A percentile compares a stretch with the other conserved stretches of the same genome.
Conservation (phyloP, 371 early-diverging fungal genomes). For the Rhizopus arrhizus region DNA sequence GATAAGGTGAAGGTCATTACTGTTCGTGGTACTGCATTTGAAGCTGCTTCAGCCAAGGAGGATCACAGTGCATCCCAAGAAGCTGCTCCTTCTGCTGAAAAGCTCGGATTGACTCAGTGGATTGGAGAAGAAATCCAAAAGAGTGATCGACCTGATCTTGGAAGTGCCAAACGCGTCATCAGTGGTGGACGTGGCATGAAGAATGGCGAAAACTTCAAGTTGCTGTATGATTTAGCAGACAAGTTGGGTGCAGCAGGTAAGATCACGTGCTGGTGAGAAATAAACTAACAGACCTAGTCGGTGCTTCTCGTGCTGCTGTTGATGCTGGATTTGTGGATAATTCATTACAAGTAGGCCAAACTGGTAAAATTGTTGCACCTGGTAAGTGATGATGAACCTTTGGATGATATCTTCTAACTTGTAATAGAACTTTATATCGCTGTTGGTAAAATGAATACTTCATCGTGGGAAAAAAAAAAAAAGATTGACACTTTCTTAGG, state of each 20-base stretch:
- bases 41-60: constrained; percentile 58
- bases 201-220: constrained; percentile 93
- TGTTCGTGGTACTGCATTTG: constrained; percentile 92
- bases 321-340: constrained; percentile 97
- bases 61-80: constrained; percentile 60
- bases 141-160: constrained; percentile 95
- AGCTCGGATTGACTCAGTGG: constrained; percentile 74
- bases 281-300: constrained; percentile 58
- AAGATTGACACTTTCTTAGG: constrained; percentile 39
- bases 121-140: constrained; percentile 88
- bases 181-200: constrained; percentile 97
- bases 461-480: constrained; percentile 19
- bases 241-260: constrained; percentile 92
- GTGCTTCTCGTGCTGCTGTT: constrained; percentile 97
- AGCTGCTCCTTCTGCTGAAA: constrained; percentile 68
- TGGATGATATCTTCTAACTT: not conserved
- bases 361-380: constrained; percentile 97
- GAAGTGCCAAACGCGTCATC: constrained; percentile 86
- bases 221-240: constrained; percentile 92
- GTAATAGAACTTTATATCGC: constrained; percentile 85
- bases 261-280: constrained; percentile 27
- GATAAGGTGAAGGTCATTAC: constrained; percentile 90
- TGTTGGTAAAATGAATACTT: constrained; percentile 59
- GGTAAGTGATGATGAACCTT: constrained; percentile 37
- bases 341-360: constrained; percentile 97